Conservation (phyloP, 2,329 filamentous ascomycete genomes). For the Orbilia javanica region DNA sequence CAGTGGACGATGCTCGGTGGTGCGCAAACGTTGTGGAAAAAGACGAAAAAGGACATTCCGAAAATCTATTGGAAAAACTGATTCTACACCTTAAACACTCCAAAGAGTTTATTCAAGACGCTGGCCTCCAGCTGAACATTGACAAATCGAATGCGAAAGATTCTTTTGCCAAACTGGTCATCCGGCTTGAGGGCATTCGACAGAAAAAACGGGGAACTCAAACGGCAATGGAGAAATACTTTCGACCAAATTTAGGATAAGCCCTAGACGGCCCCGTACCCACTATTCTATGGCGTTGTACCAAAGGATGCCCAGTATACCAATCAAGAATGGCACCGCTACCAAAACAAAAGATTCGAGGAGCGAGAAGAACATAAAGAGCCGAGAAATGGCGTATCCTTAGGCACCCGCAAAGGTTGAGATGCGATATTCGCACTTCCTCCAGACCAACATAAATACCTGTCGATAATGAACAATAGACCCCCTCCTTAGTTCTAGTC, state of each 20-base stretch:
- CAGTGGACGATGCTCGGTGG: constrained; percentile 74
- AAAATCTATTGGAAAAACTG: constrained; percentile 29
- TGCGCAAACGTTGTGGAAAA: constrained; percentile 59
- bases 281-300: neutral
- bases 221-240: constrained; percentile 59
- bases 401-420: neutral
- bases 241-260: constrained; percentile 44
- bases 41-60: constrained; percentile 62
- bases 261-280: neutral
- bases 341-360: neutral
- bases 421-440: neutral
- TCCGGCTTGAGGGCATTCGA: constrained; percentile 67
- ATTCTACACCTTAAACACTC: constrained; percentile 62
- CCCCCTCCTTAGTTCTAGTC: constrained; percentile 71
- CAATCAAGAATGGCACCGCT: neutral
- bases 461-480: neutral
- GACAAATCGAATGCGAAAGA: constrained; percentile 75
- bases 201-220: constrained; percentile 14
- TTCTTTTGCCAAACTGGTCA: constrained; percentile 75
- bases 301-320: neutral
- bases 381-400: neutral
- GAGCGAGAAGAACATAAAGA: neutral
- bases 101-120: constrained; percentile 63
- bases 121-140: constrained; percentile 63
- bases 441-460: neutral